Conservation (phyloP, 345 rosid genomes). For the Eucalyptus sp. region DNA sequence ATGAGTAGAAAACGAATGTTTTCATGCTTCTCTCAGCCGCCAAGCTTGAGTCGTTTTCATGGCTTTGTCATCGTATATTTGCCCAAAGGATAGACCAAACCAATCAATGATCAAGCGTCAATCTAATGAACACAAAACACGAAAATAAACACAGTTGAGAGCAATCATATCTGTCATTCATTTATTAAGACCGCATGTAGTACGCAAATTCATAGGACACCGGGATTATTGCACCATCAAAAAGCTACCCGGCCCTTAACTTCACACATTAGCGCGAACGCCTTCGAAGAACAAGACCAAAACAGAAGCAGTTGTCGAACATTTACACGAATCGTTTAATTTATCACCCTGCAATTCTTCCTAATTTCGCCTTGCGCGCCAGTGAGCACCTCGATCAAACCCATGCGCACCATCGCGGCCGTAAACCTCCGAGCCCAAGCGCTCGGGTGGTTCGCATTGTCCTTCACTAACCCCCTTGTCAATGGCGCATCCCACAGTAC, state of each 20-base stretch:
- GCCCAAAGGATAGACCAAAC: neutral
- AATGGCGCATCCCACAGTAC: neutral
- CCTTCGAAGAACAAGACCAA: neutral
- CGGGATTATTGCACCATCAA: neutral
- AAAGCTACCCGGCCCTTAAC: neutral
- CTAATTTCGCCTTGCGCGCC: constrained; percentile 4
- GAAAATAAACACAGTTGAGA: neutral
- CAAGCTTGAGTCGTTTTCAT: neutral
- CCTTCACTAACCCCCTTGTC: neutral
- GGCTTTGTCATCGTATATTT: neutral
- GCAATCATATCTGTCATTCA: neutral
- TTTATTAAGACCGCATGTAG: neutral
- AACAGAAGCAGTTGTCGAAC: neutral
- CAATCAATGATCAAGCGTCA: neutral
- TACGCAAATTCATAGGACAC: neutral
- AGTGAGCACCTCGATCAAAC: neutral
- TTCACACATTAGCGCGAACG: neutral
- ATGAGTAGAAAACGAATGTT: neutral
- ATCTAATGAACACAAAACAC: neutral
- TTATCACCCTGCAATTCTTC: neutral
- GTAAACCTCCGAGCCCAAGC: constrained; percentile 1
- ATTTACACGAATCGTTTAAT: neutral
- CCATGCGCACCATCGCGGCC: constrained; percentile 2
- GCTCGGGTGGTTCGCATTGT: neutral
- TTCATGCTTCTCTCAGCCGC: neutral